A percentile compares a stretch with the other conserved stretches of the same genome.
Evolutionary conservation across 2,329 filamentous ascomycete species (phyloP).

Genomic region (Botrytis elliptica): DNA sequence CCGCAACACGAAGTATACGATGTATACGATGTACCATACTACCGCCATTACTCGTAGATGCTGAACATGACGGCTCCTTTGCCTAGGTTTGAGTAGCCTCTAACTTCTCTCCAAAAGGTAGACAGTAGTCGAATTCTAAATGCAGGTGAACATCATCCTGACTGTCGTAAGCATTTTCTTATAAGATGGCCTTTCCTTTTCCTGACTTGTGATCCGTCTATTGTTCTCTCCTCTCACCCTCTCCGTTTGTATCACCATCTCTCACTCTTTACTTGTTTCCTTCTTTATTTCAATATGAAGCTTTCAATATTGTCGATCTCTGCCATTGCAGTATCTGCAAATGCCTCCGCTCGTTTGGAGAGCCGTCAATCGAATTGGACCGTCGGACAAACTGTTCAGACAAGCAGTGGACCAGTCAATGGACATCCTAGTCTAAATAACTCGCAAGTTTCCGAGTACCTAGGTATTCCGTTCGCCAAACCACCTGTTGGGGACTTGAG

Average conservation of each 20-base stretch:
- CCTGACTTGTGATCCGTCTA: too few species aligned
- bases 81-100: not conserved
- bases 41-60: not conserved
- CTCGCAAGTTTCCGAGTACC: constrained; percentile 39
- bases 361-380: constrained; percentile 30
- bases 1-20: not conserved
- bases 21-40: not conserved
- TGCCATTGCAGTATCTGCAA: constrained; percentile 7
- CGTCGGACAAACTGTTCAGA: constrained; percentile 35
- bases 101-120: not conserved
- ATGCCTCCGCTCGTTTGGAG: constrained; percentile 5
- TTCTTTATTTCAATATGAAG: constrained; percentile 3
- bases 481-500: constrained; percentile 43
- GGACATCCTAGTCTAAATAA: constrained; percentile 31
- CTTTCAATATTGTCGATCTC: not conserved
- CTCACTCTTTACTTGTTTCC: not conserved
- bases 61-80: not conserved
- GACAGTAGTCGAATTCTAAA: not conserved
- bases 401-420: constrained; percentile 33
- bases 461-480: constrained; percentile 44
- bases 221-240: not conserved
- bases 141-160: not conserved
- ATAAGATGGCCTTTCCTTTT: not conserved
- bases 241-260: not conserved
- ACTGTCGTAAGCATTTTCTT: not conserved